These are phyloP conservation scores for Dactylellina leptospora DNA, from an alignment of 2,329 filamentous ascomycete species.

Conservation along the genomic window DNA sequence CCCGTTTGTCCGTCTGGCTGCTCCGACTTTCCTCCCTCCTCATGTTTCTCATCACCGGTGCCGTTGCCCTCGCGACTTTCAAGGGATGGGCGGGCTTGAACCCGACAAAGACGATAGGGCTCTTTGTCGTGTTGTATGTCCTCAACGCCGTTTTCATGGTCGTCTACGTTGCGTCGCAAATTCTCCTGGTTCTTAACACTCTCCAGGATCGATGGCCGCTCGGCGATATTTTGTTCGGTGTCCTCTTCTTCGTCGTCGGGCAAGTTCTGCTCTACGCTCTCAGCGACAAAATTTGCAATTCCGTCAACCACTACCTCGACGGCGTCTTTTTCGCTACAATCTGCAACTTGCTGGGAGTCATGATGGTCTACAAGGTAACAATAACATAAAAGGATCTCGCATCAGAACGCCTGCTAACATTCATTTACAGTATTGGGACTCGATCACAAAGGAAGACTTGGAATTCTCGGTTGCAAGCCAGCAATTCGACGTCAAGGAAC, in stretches of 20 bases:
- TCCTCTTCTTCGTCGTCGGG: conserved; percentile 89
- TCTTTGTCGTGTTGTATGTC: conserved; percentile 92
- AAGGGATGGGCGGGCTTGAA: conserved; percentile 86
- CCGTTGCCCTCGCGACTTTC: conserved; percentile 90
- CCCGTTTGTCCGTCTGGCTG: conserved; percentile 90
- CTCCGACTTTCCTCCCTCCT: conserved; percentile 78
- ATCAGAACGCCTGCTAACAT: conserved; percentile 57
- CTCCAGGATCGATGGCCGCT: conserved; percentile 95
- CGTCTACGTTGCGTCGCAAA: conserved; percentile 85
- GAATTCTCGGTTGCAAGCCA: conserved; percentile 97
- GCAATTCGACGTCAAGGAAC: conserved; percentile 96
- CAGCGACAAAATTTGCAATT: conserved; percentile 82
- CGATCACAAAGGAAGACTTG: conserved; percentile 96
- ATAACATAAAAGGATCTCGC: background rate
- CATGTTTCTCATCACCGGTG: conserved; percentile 86
- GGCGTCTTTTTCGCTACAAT: conserved; percentile 93
- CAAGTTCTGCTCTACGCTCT: conserved; percentile 94
- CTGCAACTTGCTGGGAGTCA: conserved; percentile 91
- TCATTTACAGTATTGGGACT: conserved; percentile 86
- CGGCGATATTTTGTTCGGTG: conserved; percentile 86
- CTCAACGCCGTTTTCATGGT: conserved; percentile 86
- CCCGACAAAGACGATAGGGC: conserved; percentile 83
- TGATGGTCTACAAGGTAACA: conserved; percentile 98
- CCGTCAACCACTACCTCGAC: conserved; percentile 89
- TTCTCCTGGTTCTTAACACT: conserved; percentile 86